Evolutionary conservation across 2,329 filamentous ascomycete species (phyloP).

Genomic region (Alternaria consortialis): DNA sequence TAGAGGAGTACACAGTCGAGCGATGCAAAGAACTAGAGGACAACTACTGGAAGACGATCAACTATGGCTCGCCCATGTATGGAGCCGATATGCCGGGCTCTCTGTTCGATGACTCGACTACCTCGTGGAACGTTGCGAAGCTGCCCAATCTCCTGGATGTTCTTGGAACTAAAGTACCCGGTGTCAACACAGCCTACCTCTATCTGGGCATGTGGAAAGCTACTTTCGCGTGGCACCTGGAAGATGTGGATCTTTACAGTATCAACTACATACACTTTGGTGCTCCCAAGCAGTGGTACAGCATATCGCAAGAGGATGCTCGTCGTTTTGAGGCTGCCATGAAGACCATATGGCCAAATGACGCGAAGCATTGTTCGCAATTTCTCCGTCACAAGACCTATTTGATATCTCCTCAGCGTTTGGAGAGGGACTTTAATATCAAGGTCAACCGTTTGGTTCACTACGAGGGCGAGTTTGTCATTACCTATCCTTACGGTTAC

Average conservation of each 20-base stretch:
- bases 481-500: slow-evolving; percentile 98
- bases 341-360: slow-evolving; percentile 92
- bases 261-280: slow-evolving; percentile 99
- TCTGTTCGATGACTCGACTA: slow-evolving; percentile 85
- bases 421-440: slow-evolving; percentile 90
- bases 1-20: slow-evolving; percentile 88
- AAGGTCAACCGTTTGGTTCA: slow-evolving; percentile 96
- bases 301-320: slow-evolving; percentile 94
- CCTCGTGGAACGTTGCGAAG: slow-evolving; percentile 93
- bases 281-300: slow-evolving; percentile 99
- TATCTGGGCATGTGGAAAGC: slow-evolving; percentile 99
- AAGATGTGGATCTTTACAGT: slow-evolving; percentile 98
- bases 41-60: slow-evolving; percentile 96
- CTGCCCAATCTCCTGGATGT: slow-evolving; percentile 93
- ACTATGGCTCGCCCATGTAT: slow-evolving; percentile 93
- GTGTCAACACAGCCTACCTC: slow-evolving; percentile 96
- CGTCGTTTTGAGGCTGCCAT: slow-evolving; percentile 93
- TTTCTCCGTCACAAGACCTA: slow-evolving; percentile 98
- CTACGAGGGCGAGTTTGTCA: slow-evolving; percentile 96
- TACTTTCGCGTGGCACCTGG: slow-evolving; percentile 98
- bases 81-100: slow-evolving; percentile 97
- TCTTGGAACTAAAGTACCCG: slow-evolving; percentile 92
- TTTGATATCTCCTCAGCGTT: slow-evolving; percentile 87
- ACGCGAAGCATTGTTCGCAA: slow-evolving; percentile 94
- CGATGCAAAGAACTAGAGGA: slow-evolving; percentile 94